Evolutionary conservation across 225 moss, liverwort and hornwort species (phyloP), one percentile per base, ranked within the genome.

Genomic region (Sphagnum tenellum): DNA sequence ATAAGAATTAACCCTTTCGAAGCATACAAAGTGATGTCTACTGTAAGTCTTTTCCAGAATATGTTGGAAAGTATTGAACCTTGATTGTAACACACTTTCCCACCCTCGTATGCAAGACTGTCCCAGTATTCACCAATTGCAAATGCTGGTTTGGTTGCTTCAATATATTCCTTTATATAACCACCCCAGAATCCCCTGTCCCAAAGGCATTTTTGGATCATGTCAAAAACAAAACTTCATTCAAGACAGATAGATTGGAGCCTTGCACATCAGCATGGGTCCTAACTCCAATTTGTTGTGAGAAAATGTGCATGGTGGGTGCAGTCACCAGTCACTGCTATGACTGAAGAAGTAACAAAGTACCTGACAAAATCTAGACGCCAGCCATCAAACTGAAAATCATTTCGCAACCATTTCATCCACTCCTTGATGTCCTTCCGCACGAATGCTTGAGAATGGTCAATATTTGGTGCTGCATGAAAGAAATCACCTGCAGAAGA

Each of bases 311-410:
- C 29, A 29, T 29, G 29, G 29, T 29, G 29, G 29, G 29, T 29
- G 29, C 0, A 29, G 1, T 29, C 29, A 29, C 29, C 29, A 29
- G 29, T 29, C 1, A 29, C 1, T 29, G 29, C 29, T 29, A 29
- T 29, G 29, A 29, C 29, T 29, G 29, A 29, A 29, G 29, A 29
- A 29, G 29, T 29, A 29, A 29, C 29, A 29, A 29, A 29, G 29
- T 29, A 94, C 89, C 89, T 94, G 76, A 94, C 93, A 74, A 86
- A 94, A 81, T 94, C 89, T 68, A 94, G 93, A 47, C 89, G 86
- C 93, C 93, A 94, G 67, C 89, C 89, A 63, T 94, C 93, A 70
- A 84, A 94, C 53, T 77, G 82, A 46, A 94, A 86, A 54, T 88
- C 93, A 13, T 73, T 72, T 63, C 84, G 78, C 57, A 94, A 71